Evolutionary conservation across 768 basidiomycete species (phyloP).

Genomic region (Termitomyces sp.): DNA sequence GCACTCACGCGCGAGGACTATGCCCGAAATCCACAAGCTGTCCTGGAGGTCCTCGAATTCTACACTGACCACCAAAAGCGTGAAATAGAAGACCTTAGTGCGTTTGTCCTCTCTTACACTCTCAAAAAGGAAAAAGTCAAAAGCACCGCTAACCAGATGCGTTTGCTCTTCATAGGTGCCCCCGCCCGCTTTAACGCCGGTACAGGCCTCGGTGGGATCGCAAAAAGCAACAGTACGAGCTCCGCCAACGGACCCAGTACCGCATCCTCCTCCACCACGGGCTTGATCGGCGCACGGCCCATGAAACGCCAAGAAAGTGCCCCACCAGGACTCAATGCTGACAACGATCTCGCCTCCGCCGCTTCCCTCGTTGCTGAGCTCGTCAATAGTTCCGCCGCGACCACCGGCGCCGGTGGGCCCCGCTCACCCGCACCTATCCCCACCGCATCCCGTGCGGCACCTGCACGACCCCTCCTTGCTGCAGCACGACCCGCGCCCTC

Average conservation of each 20-base stretch:
- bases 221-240: constrained; percentile 35
- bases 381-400: constrained; percentile 49
- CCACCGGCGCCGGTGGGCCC: constrained; percentile 12
- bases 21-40: constrained; percentile 94
- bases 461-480: constrained; percentile 62
- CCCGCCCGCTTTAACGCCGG: constrained; percentile 87
- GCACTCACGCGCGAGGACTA: constrained; percentile 99
- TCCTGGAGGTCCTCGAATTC: constrained; percentile 96
- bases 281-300: constrained; percentile 20
- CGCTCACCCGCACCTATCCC: constrained; percentile 13
- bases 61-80: constrained; percentile 97
- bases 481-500: constrained; percentile 54
- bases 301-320: constrained; percentile 38
- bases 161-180: constrained; percentile 32
- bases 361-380: constrained; percentile 61
- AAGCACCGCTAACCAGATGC: constrained; percentile 10
- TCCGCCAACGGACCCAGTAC: constrained; percentile 17
- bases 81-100: constrained; percentile 65
- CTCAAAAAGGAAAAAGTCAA: constrained; percentile 14
- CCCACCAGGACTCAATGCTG: constrained; percentile 36
- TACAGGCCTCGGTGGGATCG: constrained; percentile 81
- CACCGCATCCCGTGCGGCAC: constrained; percentile 63
- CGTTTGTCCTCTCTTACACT: constrained; percentile 16
- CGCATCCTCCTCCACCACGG: constrained; percentile 17
- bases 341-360: constrained; percentile 40